These are phyloP conservation scores for Polytolypa hystricis DNA, from an alignment of 2,329 filamentous ascomycete species.

Conservation along the genomic window DNA sequence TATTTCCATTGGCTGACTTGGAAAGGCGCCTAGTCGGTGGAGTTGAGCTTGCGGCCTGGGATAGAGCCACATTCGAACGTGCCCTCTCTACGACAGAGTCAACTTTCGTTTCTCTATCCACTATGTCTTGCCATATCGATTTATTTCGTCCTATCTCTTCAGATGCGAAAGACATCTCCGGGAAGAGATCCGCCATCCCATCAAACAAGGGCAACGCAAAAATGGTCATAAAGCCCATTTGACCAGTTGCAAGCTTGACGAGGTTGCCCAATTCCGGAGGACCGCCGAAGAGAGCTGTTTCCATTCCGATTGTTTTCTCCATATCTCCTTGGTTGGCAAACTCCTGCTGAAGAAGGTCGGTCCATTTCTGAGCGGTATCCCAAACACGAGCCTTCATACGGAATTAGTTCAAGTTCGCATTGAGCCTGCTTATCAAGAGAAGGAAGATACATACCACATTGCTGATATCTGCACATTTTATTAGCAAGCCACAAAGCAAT, in stretches of 20 bases:
- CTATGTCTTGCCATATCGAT: constrained; percentile 47
- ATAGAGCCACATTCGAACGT: background rate
- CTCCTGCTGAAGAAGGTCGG: constrained; percentile 85
- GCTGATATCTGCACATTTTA: constrained; percentile 98
- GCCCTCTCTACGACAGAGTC: background rate
- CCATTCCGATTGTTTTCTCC: constrained; percentile 78
- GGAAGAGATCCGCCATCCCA: constrained; percentile 74
- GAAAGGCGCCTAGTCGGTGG: too few relatives aligned
- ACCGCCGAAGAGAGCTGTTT: constrained; percentile 70
- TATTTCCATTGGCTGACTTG: background rate
- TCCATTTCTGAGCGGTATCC: constrained; percentile 76
- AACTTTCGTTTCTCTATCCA: constrained; percentile 7
- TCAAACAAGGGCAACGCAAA: constrained; percentile 90
- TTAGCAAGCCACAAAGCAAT: constrained; percentile 77
- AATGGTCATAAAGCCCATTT: constrained; percentile 93
- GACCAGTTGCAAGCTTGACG: constrained; percentile 70
- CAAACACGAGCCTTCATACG: constrained; percentile 64
- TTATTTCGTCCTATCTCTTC: constrained; percentile 72
- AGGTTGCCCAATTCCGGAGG: constrained; percentile 73
- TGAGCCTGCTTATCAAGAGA: background rate
- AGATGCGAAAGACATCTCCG: constrained; percentile 72
- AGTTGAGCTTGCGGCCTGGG: background rate
- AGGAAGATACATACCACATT: constrained; percentile 63
- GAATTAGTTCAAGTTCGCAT: background rate
- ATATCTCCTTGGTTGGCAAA: constrained; percentile 88